Conservation (phyloP, 208 protist species). For the Wallacemonas sp. region DNA sequence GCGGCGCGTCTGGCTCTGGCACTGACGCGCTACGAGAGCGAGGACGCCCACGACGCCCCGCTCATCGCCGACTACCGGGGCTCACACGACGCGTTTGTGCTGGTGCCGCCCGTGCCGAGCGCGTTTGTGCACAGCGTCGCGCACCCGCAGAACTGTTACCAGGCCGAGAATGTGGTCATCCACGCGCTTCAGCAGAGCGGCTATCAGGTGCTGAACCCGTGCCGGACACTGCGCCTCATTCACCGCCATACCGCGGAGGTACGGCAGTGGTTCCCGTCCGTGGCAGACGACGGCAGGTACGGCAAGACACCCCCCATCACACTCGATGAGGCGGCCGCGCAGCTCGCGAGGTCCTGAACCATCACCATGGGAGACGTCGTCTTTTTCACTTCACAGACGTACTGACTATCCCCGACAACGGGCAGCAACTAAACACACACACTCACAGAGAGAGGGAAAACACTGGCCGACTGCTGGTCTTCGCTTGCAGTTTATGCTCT, state of each 20-base stretch:
- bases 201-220: constrained; percentile 74
- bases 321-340: constrained; percentile 38
- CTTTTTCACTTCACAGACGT: too few relatives aligned
- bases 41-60: constrained; percentile 41
- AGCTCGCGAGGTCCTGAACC: not conserved
- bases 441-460: too few relatives aligned
- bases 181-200: constrained; percentile 66
- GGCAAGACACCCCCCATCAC: constrained; percentile 45
- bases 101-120: constrained; percentile 52
- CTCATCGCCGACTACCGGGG: constrained; percentile 82
- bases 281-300: constrained; percentile 62
- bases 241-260: constrained; percentile 78
- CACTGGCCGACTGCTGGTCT: not conserved
- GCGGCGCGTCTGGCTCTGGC: constrained; percentile 45
- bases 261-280: constrained; percentile 84
- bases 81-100: constrained; percentile 87
- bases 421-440: too few relatives aligned
- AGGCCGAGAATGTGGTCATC: constrained; percentile 88
- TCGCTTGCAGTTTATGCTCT: not conserved
- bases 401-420: too few relatives aligned
- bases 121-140: constrained; percentile 44
- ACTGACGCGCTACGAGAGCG: constrained; percentile 81
- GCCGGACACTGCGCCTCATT: constrained; percentile 57
- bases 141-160: constrained; percentile 87
- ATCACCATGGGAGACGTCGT: too few relatives aligned